phyloP scores from a whole-genome alignment of 2,329 filamentous ascomycete genomes.

The Xylariaceae sp. region DNA sequence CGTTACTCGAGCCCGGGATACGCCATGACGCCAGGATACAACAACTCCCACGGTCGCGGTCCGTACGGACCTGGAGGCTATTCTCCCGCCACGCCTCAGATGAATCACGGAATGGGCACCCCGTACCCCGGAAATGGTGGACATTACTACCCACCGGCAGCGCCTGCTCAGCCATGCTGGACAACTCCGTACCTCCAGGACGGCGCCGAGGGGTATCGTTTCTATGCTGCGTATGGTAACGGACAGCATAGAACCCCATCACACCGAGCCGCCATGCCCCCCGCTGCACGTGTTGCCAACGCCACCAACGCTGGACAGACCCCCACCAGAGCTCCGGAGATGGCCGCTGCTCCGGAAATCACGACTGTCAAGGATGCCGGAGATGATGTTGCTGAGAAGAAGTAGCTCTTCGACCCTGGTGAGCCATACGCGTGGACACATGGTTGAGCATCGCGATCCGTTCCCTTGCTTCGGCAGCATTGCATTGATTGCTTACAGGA shows the following conservation, averaged over 20 bases:
- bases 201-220: slow-evolving; percentile 14
- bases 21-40: slow-evolving; percentile 9
- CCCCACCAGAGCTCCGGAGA: slow-evolving; percentile 8
- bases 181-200: slow-evolving; percentile 26
- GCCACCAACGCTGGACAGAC: slow-evolving; percentile 7
- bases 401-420: slow-evolving; percentile 5
- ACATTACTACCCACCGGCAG: slow-evolving; percentile 12
- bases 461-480: no score
- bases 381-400: slow-evolving; percentile 7
- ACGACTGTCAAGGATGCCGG: slow-evolving; percentile 3
- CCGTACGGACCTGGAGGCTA: slow-evolving; percentile 9
- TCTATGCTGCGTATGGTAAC: slow-evolving; percentile 16
- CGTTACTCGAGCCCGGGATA: slow-evolving; percentile 14
- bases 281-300: slow-evolving; percentile 3
- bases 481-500: no score
- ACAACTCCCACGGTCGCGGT: slow-evolving; percentile 2
- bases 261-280: slow-evolving; percentile 5
- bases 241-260: slow-evolving; percentile 1
- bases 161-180: slow-evolving; percentile 15
- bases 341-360: slow-evolving; percentile 5
- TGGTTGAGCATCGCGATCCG: slow-evolving; percentile 1
- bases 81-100: slow-evolving; percentile 14
- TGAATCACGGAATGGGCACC: slow-evolving; percentile 16
- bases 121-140: slow-evolving; percentile 13
- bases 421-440: background rate